Conservation (phyloP, 306 rosid species). For the Castanospermum australe region DNA sequence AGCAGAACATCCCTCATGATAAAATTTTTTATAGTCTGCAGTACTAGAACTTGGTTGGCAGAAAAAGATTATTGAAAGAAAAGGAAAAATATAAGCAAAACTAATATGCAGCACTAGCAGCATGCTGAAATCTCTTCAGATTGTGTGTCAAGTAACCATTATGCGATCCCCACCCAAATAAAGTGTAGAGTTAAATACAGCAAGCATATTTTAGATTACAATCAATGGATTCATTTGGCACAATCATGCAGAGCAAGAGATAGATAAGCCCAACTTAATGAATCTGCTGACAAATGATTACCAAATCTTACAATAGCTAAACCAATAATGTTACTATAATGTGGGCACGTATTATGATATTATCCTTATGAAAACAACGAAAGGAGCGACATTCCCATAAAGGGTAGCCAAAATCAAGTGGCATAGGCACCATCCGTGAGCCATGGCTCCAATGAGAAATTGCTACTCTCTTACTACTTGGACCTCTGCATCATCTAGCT, state of each 20-base stretch:
- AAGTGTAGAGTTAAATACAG: not conserved
- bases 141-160: not conserved
- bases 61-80: not conserved
- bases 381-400: too few species aligned
- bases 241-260: not conserved
- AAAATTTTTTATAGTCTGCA: not conserved
- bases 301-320: too few species aligned
- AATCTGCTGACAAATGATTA: too few species aligned
- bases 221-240: not conserved
- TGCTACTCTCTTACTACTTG: not conserved
- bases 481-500: too few species aligned
- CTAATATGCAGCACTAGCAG: too few species aligned
- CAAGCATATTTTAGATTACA: not conserved
- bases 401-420: too few species aligned
- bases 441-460: not conserved
- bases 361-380: too few species aligned
- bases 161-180: not conserved
- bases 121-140: too few species aligned
- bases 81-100: not conserved
- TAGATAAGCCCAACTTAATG: not conserved
- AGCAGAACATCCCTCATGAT: not conserved
- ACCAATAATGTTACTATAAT: too few species aligned
- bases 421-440: too few species aligned
- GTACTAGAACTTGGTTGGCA: not conserved
- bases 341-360: too few species aligned